phyloP scores from a whole-genome alignment of 176 grass and related monocot genomes.

The Calamus simplicifolius region DNA sequence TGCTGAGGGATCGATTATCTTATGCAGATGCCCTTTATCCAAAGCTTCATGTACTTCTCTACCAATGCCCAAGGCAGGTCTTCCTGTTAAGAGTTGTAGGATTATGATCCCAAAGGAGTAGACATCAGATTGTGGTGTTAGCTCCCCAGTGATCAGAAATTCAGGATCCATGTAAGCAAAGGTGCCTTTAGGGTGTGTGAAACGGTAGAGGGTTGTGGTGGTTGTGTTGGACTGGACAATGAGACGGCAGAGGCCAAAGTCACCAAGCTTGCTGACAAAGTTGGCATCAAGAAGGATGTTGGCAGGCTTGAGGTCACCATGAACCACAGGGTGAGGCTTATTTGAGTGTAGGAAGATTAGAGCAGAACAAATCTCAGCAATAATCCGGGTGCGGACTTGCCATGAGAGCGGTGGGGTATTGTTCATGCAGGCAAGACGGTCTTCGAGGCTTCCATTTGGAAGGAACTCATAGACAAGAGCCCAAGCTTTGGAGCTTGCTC shows the following conservation, averaged over 20 bases:
- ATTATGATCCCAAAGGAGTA: slow-evolving; percentile 77
- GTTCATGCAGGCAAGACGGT: slow-evolving; percentile 3
- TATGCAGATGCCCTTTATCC: slow-evolving; percentile 29
- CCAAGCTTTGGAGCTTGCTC: slow-evolving; percentile 11
- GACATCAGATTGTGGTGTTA: slow-evolving; percentile 56
- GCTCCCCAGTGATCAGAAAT: slow-evolving; percentile 43
- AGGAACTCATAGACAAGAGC: slow-evolving; percentile 23
- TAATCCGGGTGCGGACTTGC: slow-evolving; percentile 17
- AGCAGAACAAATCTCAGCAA: slow-evolving; percentile 16
- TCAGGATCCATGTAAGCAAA: slow-evolving; percentile 63
- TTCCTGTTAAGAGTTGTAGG: slow-evolving; percentile 58
- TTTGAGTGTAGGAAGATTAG: slow-evolving; percentile 22
- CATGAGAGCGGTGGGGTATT: slow-evolving; percentile 11
- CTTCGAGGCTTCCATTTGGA: slow-evolving; percentile 25
- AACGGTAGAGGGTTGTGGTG: slow-evolving; percentile 23
- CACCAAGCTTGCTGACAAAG: slow-evolving; percentile 49
- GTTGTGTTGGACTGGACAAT: slow-evolving; percentile 28
- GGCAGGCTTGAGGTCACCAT: slow-evolving; percentile 20
- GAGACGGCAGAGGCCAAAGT: slow-evolving; percentile 50
- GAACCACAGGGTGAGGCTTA: slow-evolving; percentile 15
- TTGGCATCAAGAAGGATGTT: slow-evolving; percentile 6
- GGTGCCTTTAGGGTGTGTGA: slow-evolving; percentile 31
- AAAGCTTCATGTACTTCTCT: slow-evolving; percentile 54
- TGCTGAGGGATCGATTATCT: slow-evolving; percentile 40
- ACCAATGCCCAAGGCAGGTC: slow-evolving; percentile 41